Evolutionary conservation across 768 basidiomycete genomes (phyloP).

Genomic region (Hypholoma fasciculare): DNA sequence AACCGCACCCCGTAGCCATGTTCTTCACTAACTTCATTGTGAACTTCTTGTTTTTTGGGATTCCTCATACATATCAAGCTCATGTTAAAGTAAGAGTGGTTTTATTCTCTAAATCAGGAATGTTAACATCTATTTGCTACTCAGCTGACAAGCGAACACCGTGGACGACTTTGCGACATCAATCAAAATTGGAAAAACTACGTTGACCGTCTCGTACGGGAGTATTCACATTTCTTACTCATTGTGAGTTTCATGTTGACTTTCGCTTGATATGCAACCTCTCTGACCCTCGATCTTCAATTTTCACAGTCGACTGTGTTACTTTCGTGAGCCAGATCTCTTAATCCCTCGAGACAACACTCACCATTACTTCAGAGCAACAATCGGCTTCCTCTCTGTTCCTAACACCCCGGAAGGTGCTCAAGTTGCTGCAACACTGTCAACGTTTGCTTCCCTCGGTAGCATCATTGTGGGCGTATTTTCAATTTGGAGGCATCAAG

Average conservation of each 20-base stretch:
- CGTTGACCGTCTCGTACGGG: slow-evolving; percentile 48
- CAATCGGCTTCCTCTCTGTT: slow-evolving; percentile 48
- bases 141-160: slow-evolving; percentile 44
- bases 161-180: slow-evolving; percentile 47
- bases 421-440: slow-evolving; percentile 40
- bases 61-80: slow-evolving; percentile 50
- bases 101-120: background rate
- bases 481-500: slow-evolving; percentile 56
- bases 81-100: slow-evolving; percentile 39
- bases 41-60: slow-evolving; percentile 48
- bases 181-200: slow-evolving; percentile 51
- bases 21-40: slow-evolving; percentile 37
- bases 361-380: slow-evolving; percentile 35
- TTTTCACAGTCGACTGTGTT: slow-evolving; percentile 47
- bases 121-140: background rate
- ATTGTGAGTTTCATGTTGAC: slow-evolving; percentile 37
- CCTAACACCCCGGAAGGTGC: slow-evolving; percentile 36
- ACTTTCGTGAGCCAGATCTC: slow-evolving; percentile 41
- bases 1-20: slow-evolving; percentile 23
- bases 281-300: background rate
- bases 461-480: slow-evolving; percentile 58
- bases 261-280: background rate
- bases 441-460: slow-evolving; percentile 50
- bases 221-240: slow-evolving; percentile 57
- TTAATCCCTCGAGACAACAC: background rate